Conservation (phyloP, 2,329 filamentous ascomycete genomes). For the Fusarium longipes region DNA sequence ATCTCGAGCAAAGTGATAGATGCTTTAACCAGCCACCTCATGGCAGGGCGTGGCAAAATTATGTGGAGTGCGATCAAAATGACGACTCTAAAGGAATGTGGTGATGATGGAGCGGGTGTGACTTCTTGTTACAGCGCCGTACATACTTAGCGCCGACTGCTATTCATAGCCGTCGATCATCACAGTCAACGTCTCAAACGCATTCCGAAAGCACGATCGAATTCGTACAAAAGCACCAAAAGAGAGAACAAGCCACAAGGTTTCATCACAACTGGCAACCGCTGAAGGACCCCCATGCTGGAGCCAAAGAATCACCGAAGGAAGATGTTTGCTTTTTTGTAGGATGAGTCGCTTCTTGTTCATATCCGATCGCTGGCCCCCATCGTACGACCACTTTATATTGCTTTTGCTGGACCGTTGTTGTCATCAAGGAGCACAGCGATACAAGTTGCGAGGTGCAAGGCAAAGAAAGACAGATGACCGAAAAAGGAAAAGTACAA, state of each 20-base stretch:
- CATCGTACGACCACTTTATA: conserved; percentile 29
- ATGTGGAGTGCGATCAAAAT: conserved; percentile 14
- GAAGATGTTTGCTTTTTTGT: conserved; percentile 21
- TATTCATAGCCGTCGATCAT: conserved; percentile 38
- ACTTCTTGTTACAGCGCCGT: conserved; percentile 15
- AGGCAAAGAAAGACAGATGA: conserved; percentile 2
- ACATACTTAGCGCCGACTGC: conserved; percentile 27
- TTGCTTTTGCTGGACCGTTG: conserved; percentile 31
- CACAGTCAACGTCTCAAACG: neutral
- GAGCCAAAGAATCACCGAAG: conserved; percentile 8
- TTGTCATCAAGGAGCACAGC: conserved; percentile 7
- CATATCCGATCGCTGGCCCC: conserved; percentile 14
- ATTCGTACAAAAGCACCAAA: conserved; percentile 4
- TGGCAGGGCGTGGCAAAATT: conserved; percentile 27
- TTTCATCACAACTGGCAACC: conserved; percentile 15
- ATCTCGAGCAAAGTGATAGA: conserved; percentile 12
- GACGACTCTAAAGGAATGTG: conserved; percentile 27
- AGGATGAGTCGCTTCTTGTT: conserved; percentile 15
- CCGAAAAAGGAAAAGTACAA: neutral
- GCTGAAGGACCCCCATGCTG: conserved; percentile 8
- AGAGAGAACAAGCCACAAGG: conserved; percentile 33
- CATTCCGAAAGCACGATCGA: conserved; percentile 10
- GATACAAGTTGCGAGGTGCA: neutral
- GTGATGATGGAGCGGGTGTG: conserved; percentile 22
- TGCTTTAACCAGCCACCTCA: conserved; percentile 31